phyloP scores from a whole-genome alignment of 2,329 filamentous ascomycete genomes.

The Curvularia eragrostidis region DNA sequence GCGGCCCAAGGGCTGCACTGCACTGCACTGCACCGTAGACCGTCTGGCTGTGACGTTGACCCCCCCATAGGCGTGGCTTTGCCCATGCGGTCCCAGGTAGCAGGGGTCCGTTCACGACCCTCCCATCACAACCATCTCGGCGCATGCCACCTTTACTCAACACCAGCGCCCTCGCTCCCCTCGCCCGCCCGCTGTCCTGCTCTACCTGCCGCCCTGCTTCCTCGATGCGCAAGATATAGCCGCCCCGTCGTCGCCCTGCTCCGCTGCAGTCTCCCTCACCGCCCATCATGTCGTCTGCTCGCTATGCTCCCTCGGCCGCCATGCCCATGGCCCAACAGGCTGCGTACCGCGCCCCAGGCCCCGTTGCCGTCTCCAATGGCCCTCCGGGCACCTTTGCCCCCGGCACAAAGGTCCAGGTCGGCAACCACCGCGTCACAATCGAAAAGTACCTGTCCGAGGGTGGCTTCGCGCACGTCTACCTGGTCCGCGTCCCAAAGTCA shows the following conservation, averaged over 20 bases:
- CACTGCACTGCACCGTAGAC: too few relatives aligned
- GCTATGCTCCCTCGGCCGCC: constrained; percentile 46
- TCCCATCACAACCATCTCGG: constrained; percentile 18
- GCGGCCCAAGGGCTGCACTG: neutral
- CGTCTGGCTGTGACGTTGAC: constrained; percentile 29
- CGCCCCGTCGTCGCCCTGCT: constrained; percentile 37
- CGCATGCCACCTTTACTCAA: constrained; percentile 21
- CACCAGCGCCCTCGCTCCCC: constrained; percentile 23
- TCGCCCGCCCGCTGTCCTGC: constrained; percentile 14
- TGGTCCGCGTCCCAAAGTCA: constrained; percentile 79
- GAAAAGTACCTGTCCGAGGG: constrained; percentile 98
- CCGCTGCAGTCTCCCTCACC: constrained; percentile 43
- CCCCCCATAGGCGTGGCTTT: constrained; percentile 30
- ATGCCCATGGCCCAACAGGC: constrained; percentile 46
- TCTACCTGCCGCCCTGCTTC: constrained; percentile 4
- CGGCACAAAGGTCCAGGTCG: constrained; percentile 96
- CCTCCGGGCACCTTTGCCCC: constrained; percentile 81
- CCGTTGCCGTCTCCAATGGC: constrained; percentile 44
- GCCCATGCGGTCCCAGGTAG: constrained; percentile 17
- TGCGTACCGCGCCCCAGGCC: constrained; percentile 44
- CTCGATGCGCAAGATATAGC: constrained; percentile 46
- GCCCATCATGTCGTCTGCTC: constrained; percentile 50
- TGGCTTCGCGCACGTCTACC: constrained; percentile 97
- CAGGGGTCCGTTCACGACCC: constrained; percentile 18
- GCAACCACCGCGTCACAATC: constrained; percentile 88